Conservation (phyloP, 805 yeast genomes). For the Candida succiphila region DNA sequence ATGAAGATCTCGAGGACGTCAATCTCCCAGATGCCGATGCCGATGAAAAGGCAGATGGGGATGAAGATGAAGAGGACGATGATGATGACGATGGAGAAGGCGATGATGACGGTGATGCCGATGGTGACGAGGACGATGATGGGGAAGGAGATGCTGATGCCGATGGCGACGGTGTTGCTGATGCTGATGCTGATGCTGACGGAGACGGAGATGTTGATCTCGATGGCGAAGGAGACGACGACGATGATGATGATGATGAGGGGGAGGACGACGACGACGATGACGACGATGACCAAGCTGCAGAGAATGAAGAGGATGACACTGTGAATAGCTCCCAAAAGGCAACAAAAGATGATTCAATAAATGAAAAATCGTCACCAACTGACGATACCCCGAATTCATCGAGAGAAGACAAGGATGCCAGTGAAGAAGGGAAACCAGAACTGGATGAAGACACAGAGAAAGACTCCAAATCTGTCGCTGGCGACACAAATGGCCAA, state of each 20-base stretch:
- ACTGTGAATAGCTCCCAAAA: too few relatives aligned
- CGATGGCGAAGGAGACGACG: neutral
- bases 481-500: too few relatives aligned
- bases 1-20: conserved; percentile 12
- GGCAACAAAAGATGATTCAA: too few relatives aligned
- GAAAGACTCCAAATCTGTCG: too few relatives aligned
- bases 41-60: conserved; percentile 15
- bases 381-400: too few relatives aligned
- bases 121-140: conserved; percentile 17
- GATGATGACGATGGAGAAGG: conserved; percentile 16
- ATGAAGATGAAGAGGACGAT: conserved; percentile 16
- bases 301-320: neutral
- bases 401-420: too few relatives aligned
- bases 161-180: conserved; percentile 5
- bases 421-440: too few relatives aligned
- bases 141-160: conserved; percentile 5
- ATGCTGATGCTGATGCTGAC: neutral
- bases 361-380: too few relatives aligned
- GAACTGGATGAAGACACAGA: too few relatives aligned
- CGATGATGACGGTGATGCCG: conserved; percentile 21
- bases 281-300: too few relatives aligned
- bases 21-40: conserved; percentile 17
- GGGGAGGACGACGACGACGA: too few relatives aligned
- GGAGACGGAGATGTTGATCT: conserved; percentile 1
- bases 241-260: neutral